Base-by-base conservation (phyloP, 768 basidiomycete species). In the Imleria badia region DNA sequence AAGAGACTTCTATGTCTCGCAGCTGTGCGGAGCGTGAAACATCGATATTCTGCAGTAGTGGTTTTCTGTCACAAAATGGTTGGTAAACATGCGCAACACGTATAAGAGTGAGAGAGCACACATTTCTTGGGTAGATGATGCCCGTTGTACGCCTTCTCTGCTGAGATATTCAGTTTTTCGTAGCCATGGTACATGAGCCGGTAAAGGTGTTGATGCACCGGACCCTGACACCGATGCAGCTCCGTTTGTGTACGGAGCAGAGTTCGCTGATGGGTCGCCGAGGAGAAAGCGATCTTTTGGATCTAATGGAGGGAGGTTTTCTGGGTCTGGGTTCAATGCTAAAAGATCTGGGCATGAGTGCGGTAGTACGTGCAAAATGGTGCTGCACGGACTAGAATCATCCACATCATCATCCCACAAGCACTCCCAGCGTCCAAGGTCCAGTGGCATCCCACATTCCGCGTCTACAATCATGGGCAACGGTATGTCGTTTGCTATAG, bases 381-480 rank as follows among this genome's bases (percentile, higher is more conserved):
- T 31, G 60, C 7, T 56, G 75, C 75, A 58, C 60, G 47, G 47
- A 89, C 91, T 75, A 48, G 81, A 78, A 71, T 87, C 83, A 66
- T 86, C 81, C 3, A 79, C 88, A 40, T 83, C 83, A 56, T 92
- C 89, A 46, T 89, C 85, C 91, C 89, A 94, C 17, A 96, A 73
- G 34, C 83, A 87, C 51, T 88, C 86, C 80, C 86, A 94, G 51
- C 80, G 82, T 17, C 89, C 87, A 44, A 96, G 74, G 68, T 98
- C 92, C 23, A 99, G 73, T 0, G 95, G 94, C 94, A 99, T 95
- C 0, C 97, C 97, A 60, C 87, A 88, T 69, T 99, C 97, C 1
- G 91, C 92, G 62, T 99, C 97, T 2, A 98, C 88, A 60, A 98
- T 88, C 92, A 98, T 94, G 0, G 97, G 96, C 19, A 97, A 69